phyloP scores from a whole-genome alignment of 1,139 yeast species.

The Hansenula anomala region DNA sequence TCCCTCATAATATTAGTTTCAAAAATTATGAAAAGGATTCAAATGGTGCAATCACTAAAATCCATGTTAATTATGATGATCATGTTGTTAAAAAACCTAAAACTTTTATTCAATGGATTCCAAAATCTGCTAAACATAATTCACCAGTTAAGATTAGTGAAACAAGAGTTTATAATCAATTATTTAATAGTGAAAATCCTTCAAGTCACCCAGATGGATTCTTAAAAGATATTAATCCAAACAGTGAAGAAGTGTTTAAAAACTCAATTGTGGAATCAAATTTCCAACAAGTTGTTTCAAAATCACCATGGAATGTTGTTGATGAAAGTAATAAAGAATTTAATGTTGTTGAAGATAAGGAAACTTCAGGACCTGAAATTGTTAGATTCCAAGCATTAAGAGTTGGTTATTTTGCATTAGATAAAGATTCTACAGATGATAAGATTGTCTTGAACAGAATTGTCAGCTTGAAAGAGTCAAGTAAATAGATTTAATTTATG shows the following conservation, averaged over 20 bases:
- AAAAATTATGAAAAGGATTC: conserved; percentile 60
- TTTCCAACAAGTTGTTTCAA: conserved; percentile 59
- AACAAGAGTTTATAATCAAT: conserved; percentile 81
- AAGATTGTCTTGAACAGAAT: conserved; percentile 34
- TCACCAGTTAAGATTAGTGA: conserved; percentile 66
- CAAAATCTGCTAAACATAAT: conserved; percentile 52
- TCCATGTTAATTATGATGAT: conserved; percentile 78
- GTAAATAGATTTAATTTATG: conserved; percentile 5
- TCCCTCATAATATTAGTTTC: conserved; percentile 78
- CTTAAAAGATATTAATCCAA: conserved; percentile 74
- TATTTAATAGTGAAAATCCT: conserved; percentile 92
- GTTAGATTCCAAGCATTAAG: conserved; percentile 97
- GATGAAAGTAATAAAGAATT: conserved; percentile 58
- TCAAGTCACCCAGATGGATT: conserved; percentile 82
- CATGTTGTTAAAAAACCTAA: conserved; percentile 55
- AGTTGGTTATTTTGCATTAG: conserved; percentile 93
- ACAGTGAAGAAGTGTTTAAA: conserved; percentile 65
- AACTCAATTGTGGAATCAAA: conserved; percentile 78
- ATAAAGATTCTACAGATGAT: conserved; percentile 63
- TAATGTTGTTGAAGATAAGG: conserved; percentile 56
- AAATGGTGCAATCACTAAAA: conserved; percentile 58
- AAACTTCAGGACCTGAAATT: conserved; percentile 64
- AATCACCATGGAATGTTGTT: conserved; percentile 75
- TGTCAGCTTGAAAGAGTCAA: conserved; percentile 22
- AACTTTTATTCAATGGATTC: conserved; percentile 97